Evolutionary conservation across 192 early-diverging fungal genomes (phyloP).

Genomic region (Coemansia sp.): DNA sequence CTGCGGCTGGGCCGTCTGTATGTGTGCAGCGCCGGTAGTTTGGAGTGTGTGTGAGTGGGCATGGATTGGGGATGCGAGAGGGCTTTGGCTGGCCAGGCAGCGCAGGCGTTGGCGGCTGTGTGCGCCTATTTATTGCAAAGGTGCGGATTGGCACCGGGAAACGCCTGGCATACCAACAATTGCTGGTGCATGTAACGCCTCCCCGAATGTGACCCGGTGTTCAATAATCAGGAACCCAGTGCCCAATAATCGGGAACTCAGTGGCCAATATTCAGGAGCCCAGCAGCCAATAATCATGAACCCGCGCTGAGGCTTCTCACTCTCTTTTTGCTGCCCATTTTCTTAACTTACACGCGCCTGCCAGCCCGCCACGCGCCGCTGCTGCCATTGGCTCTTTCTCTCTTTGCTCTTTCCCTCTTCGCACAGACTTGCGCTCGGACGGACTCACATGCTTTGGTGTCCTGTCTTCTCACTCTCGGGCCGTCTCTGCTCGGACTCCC

Average conservation of each 20-base stretch:
- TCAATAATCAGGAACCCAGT: constrained; percentile 3
- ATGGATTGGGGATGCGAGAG: not conserved
- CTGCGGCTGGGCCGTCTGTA: constrained; percentile 15
- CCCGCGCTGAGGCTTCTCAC: constrained; percentile 1
- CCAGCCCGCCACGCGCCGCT: constrained; percentile 17
- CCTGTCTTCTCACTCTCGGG: no score
- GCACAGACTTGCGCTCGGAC: not conserved
- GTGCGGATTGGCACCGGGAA: constrained; percentile 12
- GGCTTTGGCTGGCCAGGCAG: not conserved
- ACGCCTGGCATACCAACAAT: constrained; percentile 6
- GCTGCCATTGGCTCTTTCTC: constrained; percentile 10
- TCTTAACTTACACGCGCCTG: constrained; percentile 1
- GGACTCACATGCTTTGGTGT: not conserved
- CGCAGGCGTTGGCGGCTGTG: not conserved
- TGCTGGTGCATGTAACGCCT: not conserved
- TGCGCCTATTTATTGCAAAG: constrained; percentile 3
- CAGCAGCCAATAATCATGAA: no score
- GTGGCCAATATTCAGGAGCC: not conserved
- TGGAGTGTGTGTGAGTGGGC: not conserved
- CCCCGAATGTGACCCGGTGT: constrained; percentile 15
- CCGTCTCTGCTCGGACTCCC: not conserved
- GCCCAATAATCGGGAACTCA: not conserved
- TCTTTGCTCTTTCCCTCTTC: not conserved
- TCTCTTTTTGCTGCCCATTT: not conserved
- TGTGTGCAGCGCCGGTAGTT: constrained; percentile 9